Percentiles rank a stretch among this genome's conserved stretches.
These are phyloP conservation scores for Tolypocladium amazonense DNA, from an alignment of 2,329 filamentous ascomycete genomes.

Conservation along the genomic window DNA sequence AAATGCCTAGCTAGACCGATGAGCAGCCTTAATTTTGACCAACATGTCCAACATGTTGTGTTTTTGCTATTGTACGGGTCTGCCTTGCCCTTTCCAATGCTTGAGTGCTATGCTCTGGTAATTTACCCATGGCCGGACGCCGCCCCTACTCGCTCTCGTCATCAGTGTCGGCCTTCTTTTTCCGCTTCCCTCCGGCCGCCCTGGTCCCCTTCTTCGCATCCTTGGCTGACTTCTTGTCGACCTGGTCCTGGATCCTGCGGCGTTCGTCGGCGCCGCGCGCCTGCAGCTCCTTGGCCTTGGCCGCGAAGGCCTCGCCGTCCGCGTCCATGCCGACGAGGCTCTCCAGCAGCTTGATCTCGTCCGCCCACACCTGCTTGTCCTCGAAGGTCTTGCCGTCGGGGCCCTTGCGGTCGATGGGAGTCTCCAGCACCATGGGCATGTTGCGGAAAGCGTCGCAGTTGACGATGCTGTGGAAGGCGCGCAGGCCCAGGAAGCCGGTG, in stretches of 20 bases:
- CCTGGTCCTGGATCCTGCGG: conserved; percentile 65
- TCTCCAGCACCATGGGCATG: conserved; percentile 89
- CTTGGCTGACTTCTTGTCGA: conserved; percentile 61
- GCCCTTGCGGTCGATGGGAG: conserved; percentile 70
- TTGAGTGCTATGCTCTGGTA: no score
- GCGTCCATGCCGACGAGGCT: conserved; percentile 75
- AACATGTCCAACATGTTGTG: neutral
- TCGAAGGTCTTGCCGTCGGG: conserved; percentile 57
- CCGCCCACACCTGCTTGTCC: conserved; percentile 78
- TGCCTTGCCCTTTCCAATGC: neutral
- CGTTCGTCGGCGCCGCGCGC: conserved; percentile 61
- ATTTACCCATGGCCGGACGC: neutral
- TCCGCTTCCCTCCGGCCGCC: conserved; percentile 9
- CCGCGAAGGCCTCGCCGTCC: conserved; percentile 60
- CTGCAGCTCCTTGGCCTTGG: conserved; percentile 54
- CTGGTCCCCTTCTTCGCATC: conserved; percentile 28
- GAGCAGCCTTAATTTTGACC: no score
- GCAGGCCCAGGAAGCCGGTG: conserved; percentile 81
- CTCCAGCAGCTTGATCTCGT: conserved; percentile 92
- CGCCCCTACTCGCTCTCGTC: conserved; percentile 11
- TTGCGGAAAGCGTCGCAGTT: conserved; percentile 68
- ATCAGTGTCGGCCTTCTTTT: conserved; percentile 24
- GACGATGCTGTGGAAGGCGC: conserved; percentile 84
- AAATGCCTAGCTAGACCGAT: neutral
- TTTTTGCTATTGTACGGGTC: neutral